phyloP scores from a whole-genome alignment of 305 asterid genomes.

The Solanum aculeatissimum region DNA sequence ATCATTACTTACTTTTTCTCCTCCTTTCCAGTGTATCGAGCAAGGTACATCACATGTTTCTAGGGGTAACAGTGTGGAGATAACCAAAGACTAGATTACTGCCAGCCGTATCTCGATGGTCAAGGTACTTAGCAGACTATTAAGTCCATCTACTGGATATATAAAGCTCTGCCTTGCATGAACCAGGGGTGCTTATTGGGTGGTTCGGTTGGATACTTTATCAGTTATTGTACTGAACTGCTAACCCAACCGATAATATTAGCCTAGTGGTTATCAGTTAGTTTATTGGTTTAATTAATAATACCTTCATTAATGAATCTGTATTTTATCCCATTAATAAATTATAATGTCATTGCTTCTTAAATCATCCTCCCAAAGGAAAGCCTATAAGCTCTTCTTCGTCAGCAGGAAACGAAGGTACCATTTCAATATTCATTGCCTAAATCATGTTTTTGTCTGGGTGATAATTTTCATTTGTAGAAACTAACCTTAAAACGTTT shows the following conservation, averaged over 20 bases:
- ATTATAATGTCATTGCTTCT: not conserved
- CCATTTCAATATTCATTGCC: not conserved
- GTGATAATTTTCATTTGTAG: not conserved
- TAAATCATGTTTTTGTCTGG: not conserved
- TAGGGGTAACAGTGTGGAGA: conserved; percentile 13
- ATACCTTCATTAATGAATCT: not conserved
- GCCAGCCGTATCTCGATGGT: not conserved
- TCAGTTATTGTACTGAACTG: not conserved
- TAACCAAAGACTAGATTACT: conserved; percentile 27
- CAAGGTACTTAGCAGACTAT: not conserved
- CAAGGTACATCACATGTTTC: conserved; percentile 50
- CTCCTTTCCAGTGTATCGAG: conserved; percentile 56
- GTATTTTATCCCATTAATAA: not conserved
- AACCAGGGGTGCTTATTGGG: not conserved
- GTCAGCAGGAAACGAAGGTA: not conserved
- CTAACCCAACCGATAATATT: not conserved
- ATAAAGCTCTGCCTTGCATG: not conserved
- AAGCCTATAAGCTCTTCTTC: not conserved
- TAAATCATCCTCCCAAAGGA: not conserved
- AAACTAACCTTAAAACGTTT: not conserved
- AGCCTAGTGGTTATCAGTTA: not conserved
- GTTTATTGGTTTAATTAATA: not conserved
- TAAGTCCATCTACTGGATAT: not conserved
- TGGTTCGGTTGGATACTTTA: not conserved
- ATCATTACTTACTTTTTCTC: not conserved